These are phyloP conservation scores for Xylaria scruposa DNA, from an alignment of 495 filamentous ascomycete species.

Conservation along the genomic window DNA sequence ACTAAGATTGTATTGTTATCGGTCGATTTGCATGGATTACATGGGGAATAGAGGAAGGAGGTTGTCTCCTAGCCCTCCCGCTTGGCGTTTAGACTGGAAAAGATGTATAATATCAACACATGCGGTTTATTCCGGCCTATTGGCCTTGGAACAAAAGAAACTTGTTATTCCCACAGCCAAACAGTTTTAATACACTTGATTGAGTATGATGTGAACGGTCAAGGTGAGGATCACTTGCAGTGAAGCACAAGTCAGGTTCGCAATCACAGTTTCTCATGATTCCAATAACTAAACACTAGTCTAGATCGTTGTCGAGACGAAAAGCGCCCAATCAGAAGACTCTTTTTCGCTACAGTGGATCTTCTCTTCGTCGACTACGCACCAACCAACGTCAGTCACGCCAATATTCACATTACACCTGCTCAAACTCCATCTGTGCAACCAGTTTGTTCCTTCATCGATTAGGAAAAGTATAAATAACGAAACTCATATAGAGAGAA, in stretches of 20 bases:
- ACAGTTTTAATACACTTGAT: not conserved
- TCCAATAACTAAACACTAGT: too few species aligned
- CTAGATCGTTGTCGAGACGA: not conserved
- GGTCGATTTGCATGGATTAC: conserved; percentile 10
- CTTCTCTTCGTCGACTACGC: conserved; percentile 13
- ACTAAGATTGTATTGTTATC: conserved; percentile 20
- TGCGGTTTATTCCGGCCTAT: not conserved
- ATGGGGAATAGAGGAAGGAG: conserved; percentile 2
- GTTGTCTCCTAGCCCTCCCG: not conserved
- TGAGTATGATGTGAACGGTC: not conserved
- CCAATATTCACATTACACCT: conserved; percentile 7
- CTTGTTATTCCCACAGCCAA: not conserved
- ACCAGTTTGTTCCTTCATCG: not conserved
- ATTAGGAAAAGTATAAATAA: not conserved
- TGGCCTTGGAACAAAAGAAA: not conserved
- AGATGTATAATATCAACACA: conserved; percentile 19
- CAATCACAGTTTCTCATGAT: not conserved
- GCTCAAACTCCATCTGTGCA: not conserved
- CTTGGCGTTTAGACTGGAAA: conserved; percentile 21
- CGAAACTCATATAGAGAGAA: not conserved
- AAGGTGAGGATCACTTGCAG: not conserved
- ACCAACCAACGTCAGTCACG: conserved; percentile 7
- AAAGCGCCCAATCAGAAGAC: conserved; percentile 27
- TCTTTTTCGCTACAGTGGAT: conserved; percentile 17
- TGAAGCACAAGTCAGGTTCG: not conserved